Conservation (phyloP, 2,329 filamentous ascomycete genomes). For the Fusarium xyrophilum region DNA sequence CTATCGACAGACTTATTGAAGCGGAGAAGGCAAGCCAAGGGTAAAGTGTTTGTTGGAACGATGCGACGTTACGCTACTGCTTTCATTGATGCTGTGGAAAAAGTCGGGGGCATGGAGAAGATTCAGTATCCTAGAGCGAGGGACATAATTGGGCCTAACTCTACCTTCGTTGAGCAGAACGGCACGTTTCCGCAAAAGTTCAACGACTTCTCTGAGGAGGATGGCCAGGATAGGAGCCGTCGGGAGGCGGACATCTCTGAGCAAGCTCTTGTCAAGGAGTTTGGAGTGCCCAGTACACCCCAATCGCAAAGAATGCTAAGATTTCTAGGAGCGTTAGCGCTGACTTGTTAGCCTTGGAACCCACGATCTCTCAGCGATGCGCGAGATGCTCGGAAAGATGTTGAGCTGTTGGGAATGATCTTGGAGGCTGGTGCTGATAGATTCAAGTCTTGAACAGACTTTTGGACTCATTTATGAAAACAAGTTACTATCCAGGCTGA, state of each 20-base stretch:
- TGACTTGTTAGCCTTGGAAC: constrained; percentile 18
- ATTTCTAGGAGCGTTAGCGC: constrained; percentile 4
- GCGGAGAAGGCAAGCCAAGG: constrained; percentile 54
- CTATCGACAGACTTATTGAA: constrained; percentile 55
- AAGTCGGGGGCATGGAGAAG: constrained; percentile 57
- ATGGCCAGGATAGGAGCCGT: not conserved
- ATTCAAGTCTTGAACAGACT: not conserved
- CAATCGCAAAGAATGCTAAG: constrained; percentile 9
- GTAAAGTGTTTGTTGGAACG: constrained; percentile 64
- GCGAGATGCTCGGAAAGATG: constrained; percentile 42
- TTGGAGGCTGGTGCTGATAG: not conserved
- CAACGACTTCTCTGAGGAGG: constrained; percentile 6
- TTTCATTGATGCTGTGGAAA: constrained; percentile 61
- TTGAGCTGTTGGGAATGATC: constrained; percentile 40
- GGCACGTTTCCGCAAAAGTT: constrained; percentile 56
- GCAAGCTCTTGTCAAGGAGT: not conserved
- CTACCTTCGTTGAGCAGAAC: constrained; percentile 55
- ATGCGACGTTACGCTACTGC: constrained; percentile 66
- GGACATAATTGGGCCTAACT: constrained; percentile 58
- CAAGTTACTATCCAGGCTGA: too few species aligned
- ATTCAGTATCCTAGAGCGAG: constrained; percentile 62
- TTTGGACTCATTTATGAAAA: too few species aligned
- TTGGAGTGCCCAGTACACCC: not conserved
- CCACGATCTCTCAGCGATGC: constrained; percentile 32
- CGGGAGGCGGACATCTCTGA: not conserved